phyloP scores from a whole-genome alignment of 768 basidiomycete genomes.

The Amanita thiersii region DNA sequence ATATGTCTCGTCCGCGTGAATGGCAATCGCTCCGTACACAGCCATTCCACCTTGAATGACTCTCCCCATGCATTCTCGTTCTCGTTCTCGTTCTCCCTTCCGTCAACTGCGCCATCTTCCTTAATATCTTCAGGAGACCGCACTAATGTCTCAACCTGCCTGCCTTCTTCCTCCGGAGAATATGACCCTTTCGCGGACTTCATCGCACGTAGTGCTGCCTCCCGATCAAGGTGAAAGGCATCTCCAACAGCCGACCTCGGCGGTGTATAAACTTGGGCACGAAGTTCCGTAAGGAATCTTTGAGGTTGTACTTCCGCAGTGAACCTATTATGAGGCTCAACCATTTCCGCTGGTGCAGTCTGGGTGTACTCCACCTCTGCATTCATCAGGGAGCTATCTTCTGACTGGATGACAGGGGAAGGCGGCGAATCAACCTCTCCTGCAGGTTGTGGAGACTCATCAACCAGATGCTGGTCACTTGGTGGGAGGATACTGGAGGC shows the following conservation, averaged over 20 bases:
- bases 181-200: too few relatives aligned
- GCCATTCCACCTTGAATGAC: conserved; percentile 79
- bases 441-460: conserved; percentile 33
- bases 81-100: conserved; percentile 16
- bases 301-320: too few relatives aligned
- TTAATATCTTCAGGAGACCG: not conserved
- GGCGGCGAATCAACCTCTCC: conserved; percentile 1
- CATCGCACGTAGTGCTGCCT: not conserved
- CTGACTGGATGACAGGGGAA: not conserved
- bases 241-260: not conserved
- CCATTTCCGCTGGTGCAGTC: too few relatives aligned
- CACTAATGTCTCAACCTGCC: not conserved
- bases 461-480: conserved; percentile 27
- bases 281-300: too few relatives aligned
- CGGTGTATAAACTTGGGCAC: too few relatives aligned
- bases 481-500: conserved; percentile 20
- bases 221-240: not conserved
- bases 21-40: conserved; percentile 60
- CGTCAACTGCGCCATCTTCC: conserved; percentile 12
- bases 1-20: conserved; percentile 74
- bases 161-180: not conserved
- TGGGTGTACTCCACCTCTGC: conserved; percentile 12
- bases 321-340: too few relatives aligned
- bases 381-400: not conserved
- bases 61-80: conserved; percentile 53